phyloP scores from a whole-genome alignment of 768 basidiomycete genomes.

The Boletus edulis region DNA sequence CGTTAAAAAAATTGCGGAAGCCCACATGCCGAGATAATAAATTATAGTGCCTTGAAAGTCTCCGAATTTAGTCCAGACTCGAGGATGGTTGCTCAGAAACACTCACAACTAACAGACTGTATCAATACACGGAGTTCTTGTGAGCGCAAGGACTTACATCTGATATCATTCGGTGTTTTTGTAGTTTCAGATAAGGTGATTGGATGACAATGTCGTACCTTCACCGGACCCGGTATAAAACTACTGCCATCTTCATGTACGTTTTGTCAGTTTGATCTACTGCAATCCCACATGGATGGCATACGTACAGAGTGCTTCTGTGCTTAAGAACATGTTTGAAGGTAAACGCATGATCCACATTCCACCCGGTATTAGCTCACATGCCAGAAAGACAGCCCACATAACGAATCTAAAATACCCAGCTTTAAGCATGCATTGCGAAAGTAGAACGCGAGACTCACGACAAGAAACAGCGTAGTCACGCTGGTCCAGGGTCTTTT shows the following conservation, averaged over 20 bases:
- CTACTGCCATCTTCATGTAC: neutral
- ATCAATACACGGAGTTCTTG: neutral
- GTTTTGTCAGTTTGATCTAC: neutral
- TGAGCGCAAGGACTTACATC: neutral
- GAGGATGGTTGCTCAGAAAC: neutral
- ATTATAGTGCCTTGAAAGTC: neutral
- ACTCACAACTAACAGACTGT: neutral
- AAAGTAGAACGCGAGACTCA: neutral
- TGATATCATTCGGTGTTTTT: neutral
- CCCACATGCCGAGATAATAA: neutral
- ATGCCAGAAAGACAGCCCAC: neutral
- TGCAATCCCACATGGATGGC: no score
- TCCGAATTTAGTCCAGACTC: neutral
- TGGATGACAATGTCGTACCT: neutral
- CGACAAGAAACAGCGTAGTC: neutral
- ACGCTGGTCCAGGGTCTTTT: neutral
- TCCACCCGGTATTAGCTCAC: neutral
- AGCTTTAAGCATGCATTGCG: neutral
- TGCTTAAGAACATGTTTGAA: neutral
- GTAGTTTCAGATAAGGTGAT: neutral
- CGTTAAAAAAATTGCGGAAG: neutral
- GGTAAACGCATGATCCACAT: neutral
- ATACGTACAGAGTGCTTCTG: neutral
- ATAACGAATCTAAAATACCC: neutral
- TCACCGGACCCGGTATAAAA: neutral